Conservation (phyloP, 352 stramenopile species). For the Phytophthora fragariaefolia region DNA sequence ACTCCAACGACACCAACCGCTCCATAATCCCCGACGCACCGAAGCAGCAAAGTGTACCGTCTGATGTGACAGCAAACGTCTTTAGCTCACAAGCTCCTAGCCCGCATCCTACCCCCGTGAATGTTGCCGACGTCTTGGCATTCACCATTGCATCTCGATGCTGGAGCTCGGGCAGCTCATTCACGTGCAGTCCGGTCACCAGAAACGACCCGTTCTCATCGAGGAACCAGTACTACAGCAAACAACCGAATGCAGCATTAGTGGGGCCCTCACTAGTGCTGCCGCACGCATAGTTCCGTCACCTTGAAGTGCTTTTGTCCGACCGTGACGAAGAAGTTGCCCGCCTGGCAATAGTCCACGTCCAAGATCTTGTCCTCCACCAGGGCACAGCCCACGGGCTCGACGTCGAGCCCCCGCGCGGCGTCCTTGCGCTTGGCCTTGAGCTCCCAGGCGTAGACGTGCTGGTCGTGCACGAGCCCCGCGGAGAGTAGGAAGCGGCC, state of each 20-base stretch:
- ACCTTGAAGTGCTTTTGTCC: slow-evolving; percentile 85
- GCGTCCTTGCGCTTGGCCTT: slow-evolving; percentile 34
- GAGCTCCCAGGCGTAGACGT: slow-evolving; percentile 81
- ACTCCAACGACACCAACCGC: slow-evolving; percentile 74
- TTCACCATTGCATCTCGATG: slow-evolving; percentile 63
- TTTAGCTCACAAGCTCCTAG: slow-evolving; percentile 63
- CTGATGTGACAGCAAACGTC: slow-evolving; percentile 72
- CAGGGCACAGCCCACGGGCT: slow-evolving; percentile 50
- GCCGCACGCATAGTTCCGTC: too few relatives aligned
- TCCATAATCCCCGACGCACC: slow-evolving; percentile 77
- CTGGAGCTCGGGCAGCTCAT: slow-evolving; percentile 69
- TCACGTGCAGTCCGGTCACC: slow-evolving; percentile 58
- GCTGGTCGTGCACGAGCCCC: slow-evolving; percentile 85
- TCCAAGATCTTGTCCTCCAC: slow-evolving; percentile 77
- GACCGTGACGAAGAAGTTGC: slow-evolving; percentile 85
- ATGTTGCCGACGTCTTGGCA: slow-evolving; percentile 66
- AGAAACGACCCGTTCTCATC: slow-evolving; percentile 59
- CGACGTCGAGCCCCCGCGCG: slow-evolving; percentile 21
- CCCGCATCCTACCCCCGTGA: slow-evolving; percentile 73
- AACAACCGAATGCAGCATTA: too few relatives aligned
- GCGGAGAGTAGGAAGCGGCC: slow-evolving; percentile 66
- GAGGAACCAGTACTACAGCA: slow-evolving; percentile 82
- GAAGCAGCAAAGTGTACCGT: slow-evolving; percentile 84
- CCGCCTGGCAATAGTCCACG: slow-evolving; percentile 72
- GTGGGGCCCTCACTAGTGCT: too few relatives aligned